Evolutionary conservation across 257 asterid species (phyloP), one percentile per base, ranked within the genome.

Genomic region (Gentiana macrophylla): DNA sequence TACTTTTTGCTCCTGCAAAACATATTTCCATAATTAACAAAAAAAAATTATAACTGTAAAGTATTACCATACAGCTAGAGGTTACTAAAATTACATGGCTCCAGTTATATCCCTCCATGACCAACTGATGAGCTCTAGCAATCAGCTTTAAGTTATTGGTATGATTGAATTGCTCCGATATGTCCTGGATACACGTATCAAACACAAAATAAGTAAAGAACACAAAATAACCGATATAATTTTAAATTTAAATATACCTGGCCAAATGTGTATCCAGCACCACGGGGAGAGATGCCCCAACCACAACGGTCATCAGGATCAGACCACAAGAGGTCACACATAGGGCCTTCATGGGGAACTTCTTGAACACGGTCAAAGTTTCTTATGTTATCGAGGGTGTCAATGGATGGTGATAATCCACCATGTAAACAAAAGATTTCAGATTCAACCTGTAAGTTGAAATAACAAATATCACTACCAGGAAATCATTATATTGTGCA

Each of bases 221-320:
- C 38, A 49, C 49, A 51, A 10, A 69, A 54, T 45, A 67, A 41
- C 12, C 49, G 37, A 61, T 32, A 55, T 50, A n/a, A 36, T 60
- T 8, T 38, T 61, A 74, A 12, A 44, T 33, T 3, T 52, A 60
- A 50, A 53, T 24, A 50, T 60, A 89, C 97, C 91, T 89, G 97
- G 61, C 97, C 97, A 45, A 89, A 89, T 48, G 97, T 89, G 74
- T 89, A 89, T 57, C 97, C 97, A 69, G 97, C 97, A 53, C 95
- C 97, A 59, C 97, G 94, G 32, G 97, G 95, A 32, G 97, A 89
- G 57, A 89, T 89, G 58, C 97, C 97, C 97, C 97, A 89, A 62
- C 97, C 97, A 66, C 97, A 89, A 32, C 97, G 92, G 68, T 89
- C 97, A 74, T 89, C 97, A 24, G 97, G 97, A 77, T 89, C 97